These are phyloP conservation scores for Suillus plorans DNA, from an alignment of 768 basidiomycete species.

Conservation along the genomic window DNA sequence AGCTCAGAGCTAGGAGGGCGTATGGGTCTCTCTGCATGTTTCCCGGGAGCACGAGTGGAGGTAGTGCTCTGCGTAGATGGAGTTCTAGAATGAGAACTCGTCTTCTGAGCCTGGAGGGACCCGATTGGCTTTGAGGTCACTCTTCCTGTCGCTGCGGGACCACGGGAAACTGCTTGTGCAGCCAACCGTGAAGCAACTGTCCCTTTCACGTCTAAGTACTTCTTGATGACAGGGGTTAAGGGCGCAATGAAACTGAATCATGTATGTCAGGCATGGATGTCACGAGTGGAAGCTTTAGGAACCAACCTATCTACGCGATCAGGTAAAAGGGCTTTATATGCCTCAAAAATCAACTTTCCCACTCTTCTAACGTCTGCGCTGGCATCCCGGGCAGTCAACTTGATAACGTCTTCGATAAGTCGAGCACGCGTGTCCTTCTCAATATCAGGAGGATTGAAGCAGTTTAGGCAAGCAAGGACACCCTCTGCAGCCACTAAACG, in stretches of 20 bases:
- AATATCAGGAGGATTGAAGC: slow-evolving; percentile 76
- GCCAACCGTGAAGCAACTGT: not conserved
- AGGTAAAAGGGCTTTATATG: slow-evolving; percentile 72
- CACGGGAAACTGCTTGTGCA: not conserved
- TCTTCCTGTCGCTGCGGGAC: not conserved
- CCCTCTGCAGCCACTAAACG: slow-evolving; percentile 68
- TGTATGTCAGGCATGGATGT: slow-evolving; percentile 9
- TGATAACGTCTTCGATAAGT: slow-evolving; percentile 72
- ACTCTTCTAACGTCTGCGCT: slow-evolving; percentile 73
- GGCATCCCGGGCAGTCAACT: slow-evolving; percentile 64
- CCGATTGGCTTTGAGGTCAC: not conserved
- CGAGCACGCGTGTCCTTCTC: slow-evolving; percentile 65
- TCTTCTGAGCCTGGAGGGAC: slow-evolving; percentile 2
- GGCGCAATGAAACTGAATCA: slow-evolving; percentile 64
- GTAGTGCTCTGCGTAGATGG: not conserved
- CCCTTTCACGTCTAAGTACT: slow-evolving; percentile 61
- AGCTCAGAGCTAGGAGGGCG: not conserved
- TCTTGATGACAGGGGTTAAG: slow-evolving; percentile 72
- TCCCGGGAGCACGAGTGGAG: not conserved
- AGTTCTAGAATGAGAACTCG: not conserved
- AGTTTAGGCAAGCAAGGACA: slow-evolving; percentile 64
- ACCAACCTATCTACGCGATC: slow-evolving; percentile 63
- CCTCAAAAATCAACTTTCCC: slow-evolving; percentile 70
- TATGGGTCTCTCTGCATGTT: not conserved
- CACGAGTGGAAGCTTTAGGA: not conserved